These are phyloP conservation scores for Mercurialis annua DNA, from an alignment of 345 rosid species.

Conservation along the genomic window DNA sequence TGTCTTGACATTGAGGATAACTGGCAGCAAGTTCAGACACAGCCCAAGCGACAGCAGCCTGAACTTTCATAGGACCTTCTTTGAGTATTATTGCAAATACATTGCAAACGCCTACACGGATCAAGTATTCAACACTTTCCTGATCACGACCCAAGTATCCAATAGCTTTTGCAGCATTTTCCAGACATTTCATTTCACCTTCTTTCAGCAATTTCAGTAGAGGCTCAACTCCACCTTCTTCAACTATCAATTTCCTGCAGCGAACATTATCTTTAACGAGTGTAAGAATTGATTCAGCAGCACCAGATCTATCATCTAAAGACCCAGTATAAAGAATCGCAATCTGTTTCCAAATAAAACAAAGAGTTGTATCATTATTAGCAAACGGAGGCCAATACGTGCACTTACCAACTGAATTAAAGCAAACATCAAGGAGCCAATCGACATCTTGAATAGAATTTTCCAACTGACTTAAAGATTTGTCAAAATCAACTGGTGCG, in stretches of 20 bases:
- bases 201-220: conserved; percentile 76
- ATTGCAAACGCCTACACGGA: conserved; percentile 56
- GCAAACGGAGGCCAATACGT: no score
- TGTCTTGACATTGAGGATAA: conserved; percentile 67
- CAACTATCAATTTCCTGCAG: conserved; percentile 75
- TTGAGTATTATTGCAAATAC: conserved; percentile 76
- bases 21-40: conserved; percentile 63
- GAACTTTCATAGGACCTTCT: conserved; percentile 92
- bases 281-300: conserved; percentile 78
- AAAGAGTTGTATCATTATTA: conserved; percentile 82
- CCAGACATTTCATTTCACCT: conserved; percentile 98
- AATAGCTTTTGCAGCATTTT: conserved; percentile 75
- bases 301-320: conserved; percentile 65
- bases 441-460: no score
- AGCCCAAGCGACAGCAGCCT: conserved; percentile 82
- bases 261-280: conserved; percentile 79
- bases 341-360: conserved; percentile 90
- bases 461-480: no score
- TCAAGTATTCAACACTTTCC: conserved; percentile 73
- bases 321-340: conserved; percentile 74
- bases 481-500: no score
- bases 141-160: conserved; percentile 75
- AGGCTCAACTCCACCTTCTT: conserved; percentile 86
- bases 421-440: no score
- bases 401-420: no score